phyloP scores from a whole-genome alignment of 2,329 filamentous ascomycete species.

The Aspergillus costaricaensis region DNA sequence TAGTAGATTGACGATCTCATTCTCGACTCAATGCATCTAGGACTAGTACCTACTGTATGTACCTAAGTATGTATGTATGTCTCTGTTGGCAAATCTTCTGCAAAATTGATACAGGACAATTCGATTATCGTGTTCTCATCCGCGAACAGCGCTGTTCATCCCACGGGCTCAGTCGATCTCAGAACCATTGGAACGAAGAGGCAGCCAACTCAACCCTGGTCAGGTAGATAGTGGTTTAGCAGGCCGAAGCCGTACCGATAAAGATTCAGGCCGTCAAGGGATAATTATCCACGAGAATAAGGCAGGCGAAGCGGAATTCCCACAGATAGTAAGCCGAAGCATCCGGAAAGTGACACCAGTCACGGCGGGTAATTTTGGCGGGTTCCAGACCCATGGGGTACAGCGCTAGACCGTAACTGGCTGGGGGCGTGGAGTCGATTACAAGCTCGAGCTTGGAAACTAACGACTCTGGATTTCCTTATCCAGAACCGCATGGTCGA shows the following conservation, averaged over 20 bases:
- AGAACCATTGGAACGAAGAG: neutral
- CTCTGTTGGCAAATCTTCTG: neutral
- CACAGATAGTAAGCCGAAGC: slow-evolving; percentile 36
- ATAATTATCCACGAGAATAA: too few relatives aligned
- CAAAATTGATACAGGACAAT: neutral
- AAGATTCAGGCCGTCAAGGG: neutral
- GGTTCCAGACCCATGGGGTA: slow-evolving; percentile 23
- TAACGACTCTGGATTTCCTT: neutral
- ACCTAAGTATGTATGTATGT: neutral
- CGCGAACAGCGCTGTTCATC: neutral
- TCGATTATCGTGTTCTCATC: neutral
- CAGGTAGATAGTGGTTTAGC: neutral
- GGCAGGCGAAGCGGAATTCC: slow-evolving; percentile 26
- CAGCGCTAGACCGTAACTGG: neutral
- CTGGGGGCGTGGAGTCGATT: neutral
- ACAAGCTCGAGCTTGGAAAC: neutral
- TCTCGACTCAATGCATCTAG: neutral
- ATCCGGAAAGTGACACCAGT: slow-evolving; percentile 8
- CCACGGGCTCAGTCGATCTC: neutral
- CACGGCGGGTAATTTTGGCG: neutral
- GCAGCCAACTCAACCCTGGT: neutral
- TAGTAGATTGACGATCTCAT: neutral
- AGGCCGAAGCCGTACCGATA: neutral
- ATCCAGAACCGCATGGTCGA: slow-evolving; percentile 14
- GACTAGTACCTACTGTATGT: neutral